Evolutionary conservation across 495 filamentous ascomycete genomes (phyloP), one percentile per base, ranked within the genome.

Genomic region (Aspergillus conjunctus): DNA sequence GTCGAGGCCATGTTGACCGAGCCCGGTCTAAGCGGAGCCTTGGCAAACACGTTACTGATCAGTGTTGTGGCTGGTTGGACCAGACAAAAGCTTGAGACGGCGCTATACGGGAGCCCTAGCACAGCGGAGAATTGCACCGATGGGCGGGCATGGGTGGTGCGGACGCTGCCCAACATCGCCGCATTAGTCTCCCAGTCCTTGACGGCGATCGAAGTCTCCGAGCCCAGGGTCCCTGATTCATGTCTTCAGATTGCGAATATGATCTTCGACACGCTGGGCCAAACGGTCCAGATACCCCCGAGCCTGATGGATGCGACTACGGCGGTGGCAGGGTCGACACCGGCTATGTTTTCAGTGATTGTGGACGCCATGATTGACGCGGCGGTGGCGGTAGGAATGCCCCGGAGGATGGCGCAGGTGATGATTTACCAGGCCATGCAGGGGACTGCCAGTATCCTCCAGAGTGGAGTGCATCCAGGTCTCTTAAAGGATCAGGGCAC

Each of bases 1-100:
- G 68, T 76, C 18, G 52, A 67, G n/a, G 48, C 30, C 1, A 65
- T 67, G 3, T 44, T 79, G 12, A 62, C 59, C 14, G 61, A 73
- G 54, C 56, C 66, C 0, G 67, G 62, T 0, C 39, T 77, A 14
- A 50, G 55, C 8, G 64, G 70, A 6, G 71, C 70, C 8, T 37
- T 77, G 1, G 8, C 48, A 1, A 22, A 56, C 0, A 79, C 77
- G 39, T 64, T 79, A 22, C 43, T 79, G 7, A 76, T 79, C 61
- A 79, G 76, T 61, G 74, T 79, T 10, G 75, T 71, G n/a, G 76
- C 76, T 3, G 76, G 75, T 12, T 77, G 73, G 73, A 74, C 72
- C 0, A 56, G 64, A 44, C 50, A 69, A 44, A 65, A 70, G 21
- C 65, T 78, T 33, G 68, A 72, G 34, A 26, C 52, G 18, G 71